These are phyloP conservation scores for Mycena alexandri DNA, from an alignment of 768 basidiomycete species.

Conservation along the genomic window DNA sequence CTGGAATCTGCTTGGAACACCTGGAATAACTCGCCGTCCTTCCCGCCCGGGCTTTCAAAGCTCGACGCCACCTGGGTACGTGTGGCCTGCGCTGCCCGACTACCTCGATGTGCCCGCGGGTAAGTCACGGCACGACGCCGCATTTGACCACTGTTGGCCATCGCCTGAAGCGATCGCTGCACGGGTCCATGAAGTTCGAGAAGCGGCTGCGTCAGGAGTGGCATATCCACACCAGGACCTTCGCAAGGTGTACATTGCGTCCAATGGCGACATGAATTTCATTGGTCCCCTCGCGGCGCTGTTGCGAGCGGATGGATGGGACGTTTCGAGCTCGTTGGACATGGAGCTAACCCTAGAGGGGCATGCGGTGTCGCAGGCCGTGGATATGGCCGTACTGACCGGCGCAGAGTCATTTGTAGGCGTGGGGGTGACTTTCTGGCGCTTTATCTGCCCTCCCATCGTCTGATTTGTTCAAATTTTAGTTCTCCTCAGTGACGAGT, in stretches of 20 bases:
- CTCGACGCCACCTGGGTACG: constrained; percentile 39
- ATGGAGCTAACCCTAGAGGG: constrained; percentile 56
- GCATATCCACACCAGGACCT: constrained; percentile 36
- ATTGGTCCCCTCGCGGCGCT: constrained; percentile 51
- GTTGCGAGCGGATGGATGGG: constrained; percentile 53
- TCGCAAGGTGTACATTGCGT: constrained; percentile 58
- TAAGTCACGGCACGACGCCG: constrained; percentile 42
- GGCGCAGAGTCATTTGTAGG: constrained; percentile 63
- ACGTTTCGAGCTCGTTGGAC: constrained; percentile 55
- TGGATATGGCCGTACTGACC: constrained; percentile 64
- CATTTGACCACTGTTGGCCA: constrained; percentile 58
- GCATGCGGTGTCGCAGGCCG: constrained; percentile 56
- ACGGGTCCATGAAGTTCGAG: constrained; percentile 49
- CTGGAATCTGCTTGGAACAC: constrained; percentile 55
- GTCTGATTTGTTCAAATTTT: too few relatives aligned
- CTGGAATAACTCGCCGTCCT: not conserved
- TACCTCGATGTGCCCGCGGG: constrained; percentile 40
- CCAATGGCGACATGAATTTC: constrained; percentile 59
- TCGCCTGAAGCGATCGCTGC: constrained; percentile 54
- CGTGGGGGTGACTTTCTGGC: constrained; percentile 57
- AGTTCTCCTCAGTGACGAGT: constrained; percentile 26
- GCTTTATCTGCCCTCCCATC: too few relatives aligned
- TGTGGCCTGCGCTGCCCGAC: constrained; percentile 51
- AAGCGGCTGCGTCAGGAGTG: constrained; percentile 7
- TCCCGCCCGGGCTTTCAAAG: too few relatives aligned